phyloP scores from a whole-genome alignment of 176 grass and related monocot species.

The Saccharum officinarum region DNA sequence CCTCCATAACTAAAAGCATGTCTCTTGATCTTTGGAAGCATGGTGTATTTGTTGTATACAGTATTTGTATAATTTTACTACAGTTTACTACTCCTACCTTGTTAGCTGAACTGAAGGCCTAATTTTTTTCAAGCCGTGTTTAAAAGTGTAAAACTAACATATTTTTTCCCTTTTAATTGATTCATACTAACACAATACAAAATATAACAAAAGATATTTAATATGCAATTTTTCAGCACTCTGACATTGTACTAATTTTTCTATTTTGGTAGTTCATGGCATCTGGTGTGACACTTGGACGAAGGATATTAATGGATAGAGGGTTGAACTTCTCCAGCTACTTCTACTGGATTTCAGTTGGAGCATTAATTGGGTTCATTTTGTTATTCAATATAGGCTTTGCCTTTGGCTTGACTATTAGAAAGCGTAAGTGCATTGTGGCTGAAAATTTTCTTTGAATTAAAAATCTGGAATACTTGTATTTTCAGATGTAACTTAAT shows the following conservation, averaged over 20 bases:
- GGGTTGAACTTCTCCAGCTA: conserved; percentile 63
- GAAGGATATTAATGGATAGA: conserved; percentile 49
- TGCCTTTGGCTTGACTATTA: conserved; percentile 64
- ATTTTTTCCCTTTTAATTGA: neutral
- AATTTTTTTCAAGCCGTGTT: neutral
- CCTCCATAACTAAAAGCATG: neutral
- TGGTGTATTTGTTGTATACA: neutral
- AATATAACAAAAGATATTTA: conserved; percentile 3
- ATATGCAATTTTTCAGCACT: neutral
- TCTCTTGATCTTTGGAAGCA: neutral
- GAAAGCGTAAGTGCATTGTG: conserved; percentile 39
- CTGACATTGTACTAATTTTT: neutral
- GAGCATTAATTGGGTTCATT: conserved; percentile 65
- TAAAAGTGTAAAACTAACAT: neutral
- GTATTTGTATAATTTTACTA: neutral
- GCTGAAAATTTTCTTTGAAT: conserved; percentile 1
- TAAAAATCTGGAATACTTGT: neutral
- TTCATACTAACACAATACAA: neutral
- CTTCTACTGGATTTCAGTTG: conserved; percentile 84
- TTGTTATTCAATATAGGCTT: conserved; percentile 70
- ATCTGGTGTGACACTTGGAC: conserved; percentile 54
- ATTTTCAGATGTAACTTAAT: neutral
- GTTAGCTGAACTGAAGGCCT: neutral
- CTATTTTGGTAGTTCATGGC: conserved; percentile 24
- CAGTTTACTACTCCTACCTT: neutral